A percentile compares a stretch with the other conserved stretches of the same genome.
Evolutionary conservation across 169 alveolate genomes (phyloP).

Genomic region (Plasmodium malariae): DNA sequence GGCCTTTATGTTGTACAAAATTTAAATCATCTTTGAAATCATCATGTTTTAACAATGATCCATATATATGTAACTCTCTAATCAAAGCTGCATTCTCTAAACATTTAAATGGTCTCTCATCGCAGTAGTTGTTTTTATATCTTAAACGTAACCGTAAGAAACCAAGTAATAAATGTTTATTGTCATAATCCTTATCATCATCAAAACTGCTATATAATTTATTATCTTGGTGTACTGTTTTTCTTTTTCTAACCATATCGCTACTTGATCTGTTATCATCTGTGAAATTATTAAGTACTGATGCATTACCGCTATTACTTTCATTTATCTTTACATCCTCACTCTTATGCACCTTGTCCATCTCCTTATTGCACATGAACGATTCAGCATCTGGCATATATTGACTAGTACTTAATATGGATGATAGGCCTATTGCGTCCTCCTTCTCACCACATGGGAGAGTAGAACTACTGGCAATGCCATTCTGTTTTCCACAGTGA

Average conservation of each 20-base stretch:
- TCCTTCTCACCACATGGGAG: not conserved
- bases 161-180: conserved; percentile 85
- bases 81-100: conserved; percentile 90
- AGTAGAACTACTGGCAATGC: not conserved
- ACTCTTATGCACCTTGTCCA: not conserved
- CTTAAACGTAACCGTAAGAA: conserved; percentile 92
- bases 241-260: not conserved
- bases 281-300: not conserved
- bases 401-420: not conserved
- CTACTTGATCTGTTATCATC: not conserved
- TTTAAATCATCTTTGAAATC: conserved; percentile 57
- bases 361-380: not conserved
- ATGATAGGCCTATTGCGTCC: not conserved
- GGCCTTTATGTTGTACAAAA: conserved; percentile 80
- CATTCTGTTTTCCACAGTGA: not conserved
- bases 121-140: conserved; percentile 71
- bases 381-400: not conserved
- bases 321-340: not conserved
- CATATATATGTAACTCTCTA: conserved; percentile 95
- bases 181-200: conserved; percentile 75
- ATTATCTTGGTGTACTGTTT: too few species aligned
- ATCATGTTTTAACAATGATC: conserved; percentile 77
- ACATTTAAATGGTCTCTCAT: conserved; percentile 79
- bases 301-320: not conserved
- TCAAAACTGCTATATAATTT: not conserved